These are phyloP conservation scores for Diaporthe ampelina DNA, from an alignment of 2,329 filamentous ascomycete genomes.

Conservation along the genomic window DNA sequence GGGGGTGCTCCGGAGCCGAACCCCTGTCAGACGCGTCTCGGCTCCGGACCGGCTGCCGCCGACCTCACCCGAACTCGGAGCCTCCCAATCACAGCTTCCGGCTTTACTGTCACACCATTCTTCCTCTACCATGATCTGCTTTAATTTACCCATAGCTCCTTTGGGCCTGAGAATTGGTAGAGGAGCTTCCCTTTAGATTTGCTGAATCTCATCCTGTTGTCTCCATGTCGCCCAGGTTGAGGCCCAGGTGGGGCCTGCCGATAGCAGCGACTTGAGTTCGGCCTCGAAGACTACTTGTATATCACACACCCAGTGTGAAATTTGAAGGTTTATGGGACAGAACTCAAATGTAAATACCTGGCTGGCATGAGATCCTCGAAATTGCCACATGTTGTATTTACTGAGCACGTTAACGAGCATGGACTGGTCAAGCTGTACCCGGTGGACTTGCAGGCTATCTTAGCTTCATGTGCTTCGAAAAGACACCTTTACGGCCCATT, in stretches of 20 bases:
- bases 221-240: not conserved
- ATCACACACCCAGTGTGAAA: not conserved
- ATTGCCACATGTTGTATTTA: not conserved
- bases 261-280: not conserved
- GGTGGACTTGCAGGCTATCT: not conserved
- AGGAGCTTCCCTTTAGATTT: no score
- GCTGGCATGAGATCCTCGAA: not conserved
- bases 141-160: no score
- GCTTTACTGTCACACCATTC: not conserved
- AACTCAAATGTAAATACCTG: not conserved
- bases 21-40: slow-evolving; percentile 25
- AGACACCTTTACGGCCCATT: not conserved
- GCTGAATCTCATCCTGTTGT: not conserved
- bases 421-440: not conserved
- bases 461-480: not conserved
- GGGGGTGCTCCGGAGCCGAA: not conserved
- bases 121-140: not conserved
- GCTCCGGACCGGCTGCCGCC: slow-evolving; percentile 34
- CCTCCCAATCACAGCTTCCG: not conserved
- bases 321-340: not conserved
- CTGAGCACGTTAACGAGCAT: not conserved
- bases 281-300: not conserved
- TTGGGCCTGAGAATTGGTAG: not conserved
- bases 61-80: slow-evolving; percentile 32
- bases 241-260: not conserved